phyloP scores from a whole-genome alignment of 306 rosid species.

The Vigna trinervia region DNA sequence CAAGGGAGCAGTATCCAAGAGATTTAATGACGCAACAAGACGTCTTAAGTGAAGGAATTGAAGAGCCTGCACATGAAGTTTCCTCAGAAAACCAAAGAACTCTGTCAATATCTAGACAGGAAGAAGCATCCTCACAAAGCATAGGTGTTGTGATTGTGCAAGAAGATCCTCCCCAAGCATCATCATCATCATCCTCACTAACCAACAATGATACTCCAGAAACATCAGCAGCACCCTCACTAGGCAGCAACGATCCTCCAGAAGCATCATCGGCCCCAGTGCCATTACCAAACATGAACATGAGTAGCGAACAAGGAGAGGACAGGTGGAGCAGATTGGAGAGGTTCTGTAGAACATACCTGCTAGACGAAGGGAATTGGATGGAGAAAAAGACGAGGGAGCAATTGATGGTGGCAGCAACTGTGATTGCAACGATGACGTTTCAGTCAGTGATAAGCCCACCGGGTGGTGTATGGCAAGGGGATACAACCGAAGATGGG shows the following conservation, averaged over 20 bases:
- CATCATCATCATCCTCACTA: background rate
- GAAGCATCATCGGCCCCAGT: background rate
- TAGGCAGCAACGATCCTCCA: background rate
- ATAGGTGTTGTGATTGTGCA: background rate
- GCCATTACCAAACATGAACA: background rate
- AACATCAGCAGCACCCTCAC: background rate
- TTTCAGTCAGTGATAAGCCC: slow-evolving; percentile 49
- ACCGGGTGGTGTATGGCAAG: slow-evolving; percentile 55
- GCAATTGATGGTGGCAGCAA: slow-evolving; percentile 47
- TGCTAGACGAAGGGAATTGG: slow-evolving; percentile 37
- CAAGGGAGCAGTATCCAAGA: background rate
- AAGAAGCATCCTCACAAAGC: background rate
- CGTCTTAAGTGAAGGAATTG: slow-evolving; percentile 28
- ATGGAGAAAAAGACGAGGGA: slow-evolving; percentile 30
- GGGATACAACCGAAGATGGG: background rate
- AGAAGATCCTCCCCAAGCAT: background rate
- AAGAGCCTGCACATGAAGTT: background rate
- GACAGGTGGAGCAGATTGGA: slow-evolving; percentile 31
- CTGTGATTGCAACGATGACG: slow-evolving; percentile 53
- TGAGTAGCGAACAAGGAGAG: background rate
- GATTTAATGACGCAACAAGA: slow-evolving; percentile 8
- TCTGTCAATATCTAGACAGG: background rate
- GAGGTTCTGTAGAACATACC: slow-evolving; percentile 24
- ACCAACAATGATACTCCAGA: background rate
- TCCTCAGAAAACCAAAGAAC: background rate